Conservation (phyloP, 106 monocot genomes). For the Apostasia ramifera region DNA sequence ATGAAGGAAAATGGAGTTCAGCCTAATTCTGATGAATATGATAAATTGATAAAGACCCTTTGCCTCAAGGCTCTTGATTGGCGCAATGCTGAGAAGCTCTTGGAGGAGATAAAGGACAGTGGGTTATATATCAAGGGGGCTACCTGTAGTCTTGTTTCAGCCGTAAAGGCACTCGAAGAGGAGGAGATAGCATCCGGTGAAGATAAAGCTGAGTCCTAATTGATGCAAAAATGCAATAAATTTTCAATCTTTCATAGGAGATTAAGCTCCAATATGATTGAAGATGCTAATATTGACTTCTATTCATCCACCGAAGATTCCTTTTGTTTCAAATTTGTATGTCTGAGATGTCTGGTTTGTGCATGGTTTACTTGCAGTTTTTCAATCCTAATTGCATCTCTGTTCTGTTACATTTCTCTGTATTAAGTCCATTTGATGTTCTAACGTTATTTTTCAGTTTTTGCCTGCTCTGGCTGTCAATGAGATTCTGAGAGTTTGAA, state of each 20-base stretch:
- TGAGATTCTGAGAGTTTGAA: no score
- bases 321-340: no score
- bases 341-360: no score
- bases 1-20: constrained; percentile 69
- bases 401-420: no score
- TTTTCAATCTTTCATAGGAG: not conserved
- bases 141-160: constrained; percentile 59
- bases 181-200: constrained; percentile 32
- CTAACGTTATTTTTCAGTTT: no score
- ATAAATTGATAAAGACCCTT: constrained; percentile 64
- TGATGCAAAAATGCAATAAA: not conserved
- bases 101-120: constrained; percentile 69
- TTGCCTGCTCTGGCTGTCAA: no score
- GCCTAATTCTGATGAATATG: constrained; percentile 78
- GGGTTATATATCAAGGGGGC: constrained; percentile 46
- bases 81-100: constrained; percentile 68
- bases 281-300: no score
- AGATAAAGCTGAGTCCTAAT: constrained; percentile 18
- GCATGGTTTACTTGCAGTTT: no score
- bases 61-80: constrained; percentile 87
- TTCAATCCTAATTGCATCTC: no score
- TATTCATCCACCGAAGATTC: no score
- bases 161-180: constrained; percentile 72
- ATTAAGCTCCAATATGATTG: no score
- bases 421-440: no score